Base-by-base conservation (phyloP, 225 moss, liverwort and hornwort genomes). In the Pseudoscleropodium purum region DNA sequence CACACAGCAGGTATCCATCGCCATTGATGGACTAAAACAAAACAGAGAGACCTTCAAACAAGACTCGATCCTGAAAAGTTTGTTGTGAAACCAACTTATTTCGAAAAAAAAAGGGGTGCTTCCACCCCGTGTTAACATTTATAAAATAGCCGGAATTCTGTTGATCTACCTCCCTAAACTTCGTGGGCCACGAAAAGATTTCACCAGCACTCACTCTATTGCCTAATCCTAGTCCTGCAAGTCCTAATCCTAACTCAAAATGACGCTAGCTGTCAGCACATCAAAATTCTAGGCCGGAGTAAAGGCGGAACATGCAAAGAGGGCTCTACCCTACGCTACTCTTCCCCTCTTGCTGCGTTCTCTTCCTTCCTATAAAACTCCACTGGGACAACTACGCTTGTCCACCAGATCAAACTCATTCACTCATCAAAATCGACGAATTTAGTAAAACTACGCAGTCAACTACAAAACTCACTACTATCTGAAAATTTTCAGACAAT, bases 271-370 rank as follows among this genome's bases (percentile, higher is more conserved):
- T 70, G 85, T 39, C 56, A 84, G 89, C 19, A 80, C 72, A 18
- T 65, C 13, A 24, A 66, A 63, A 75, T 45, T 31, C 68, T 67
- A 39, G 54, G 87, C 87, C 70, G 78, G 45, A 30, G 63, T 79
- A 84, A 90, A 90, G 90, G 92, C 88, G 94, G 94, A 94, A 92
- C 92, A 39, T 43, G 90, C 91, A 87, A 85, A 78, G 86, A 86
- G 88, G 81, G 77, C 84, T 67, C 60, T 88, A 80, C 11, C 70
- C 69, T 88, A 68, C 83, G 24, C 86, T 87, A 69, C 21, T 20
- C 85, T 52, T 24, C 24, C 89, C 91, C 90, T 86, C 90, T 79
- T 91, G 89, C 90, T 85, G 81, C 59, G 94, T 92, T 94, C 94
- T 69, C 94, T 92, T 94, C 92, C 92, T 92, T 89, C 84, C 93